A percentile compares a stretch with the other conserved stretches of the same genome.
These are phyloP conservation scores for Sporobolomyces roseus DNA, from an alignment of 768 basidiomycete genomes.

Conservation along the genomic window DNA sequence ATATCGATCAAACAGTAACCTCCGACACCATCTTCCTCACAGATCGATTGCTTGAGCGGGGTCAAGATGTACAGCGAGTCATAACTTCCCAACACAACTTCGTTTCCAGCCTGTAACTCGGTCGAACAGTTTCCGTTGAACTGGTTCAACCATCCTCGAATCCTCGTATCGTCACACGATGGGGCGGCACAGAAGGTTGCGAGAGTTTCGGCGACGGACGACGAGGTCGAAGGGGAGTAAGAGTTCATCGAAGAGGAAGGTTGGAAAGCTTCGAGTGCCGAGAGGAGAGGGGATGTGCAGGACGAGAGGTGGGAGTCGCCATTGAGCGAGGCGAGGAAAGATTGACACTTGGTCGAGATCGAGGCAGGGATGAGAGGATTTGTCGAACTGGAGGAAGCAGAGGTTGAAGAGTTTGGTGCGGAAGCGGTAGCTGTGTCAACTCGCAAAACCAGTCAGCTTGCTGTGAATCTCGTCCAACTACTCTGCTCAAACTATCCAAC, in stretches of 20 bases:
- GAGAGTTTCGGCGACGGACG: constrained; percentile 47
- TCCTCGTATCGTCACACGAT: constrained; percentile 51
- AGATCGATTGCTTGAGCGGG: constrained; percentile 66
- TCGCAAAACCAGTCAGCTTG: neutral
- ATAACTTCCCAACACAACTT: constrained; percentile 57
- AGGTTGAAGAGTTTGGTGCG: neutral
- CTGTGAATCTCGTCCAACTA: no score
- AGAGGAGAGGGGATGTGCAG: constrained; percentile 51
- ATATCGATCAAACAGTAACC: constrained; percentile 64
- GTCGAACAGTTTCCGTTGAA: constrained; percentile 68
- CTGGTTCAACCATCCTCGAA: constrained; percentile 61
- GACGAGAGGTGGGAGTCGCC: constrained; percentile 55
- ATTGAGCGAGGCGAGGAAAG: constrained; percentile 66
- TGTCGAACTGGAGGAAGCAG: constrained; percentile 7
- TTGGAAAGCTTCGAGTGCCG: constrained; percentile 59
- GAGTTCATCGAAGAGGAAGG: constrained; percentile 48
- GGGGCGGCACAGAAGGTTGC: constrained; percentile 40
- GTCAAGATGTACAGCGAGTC: constrained; percentile 70
- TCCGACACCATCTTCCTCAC: constrained; percentile 68
- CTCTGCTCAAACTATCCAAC: no score
- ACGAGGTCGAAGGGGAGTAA: constrained; percentile 47
- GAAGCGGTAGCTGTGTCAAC: neutral
- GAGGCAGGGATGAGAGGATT: constrained; percentile 40
- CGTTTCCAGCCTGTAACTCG: constrained; percentile 60
- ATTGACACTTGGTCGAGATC: constrained; percentile 46